Evolutionary conservation across 148 eudicot species (phyloP).

Genomic region (Selenicereus undatus): DNA sequence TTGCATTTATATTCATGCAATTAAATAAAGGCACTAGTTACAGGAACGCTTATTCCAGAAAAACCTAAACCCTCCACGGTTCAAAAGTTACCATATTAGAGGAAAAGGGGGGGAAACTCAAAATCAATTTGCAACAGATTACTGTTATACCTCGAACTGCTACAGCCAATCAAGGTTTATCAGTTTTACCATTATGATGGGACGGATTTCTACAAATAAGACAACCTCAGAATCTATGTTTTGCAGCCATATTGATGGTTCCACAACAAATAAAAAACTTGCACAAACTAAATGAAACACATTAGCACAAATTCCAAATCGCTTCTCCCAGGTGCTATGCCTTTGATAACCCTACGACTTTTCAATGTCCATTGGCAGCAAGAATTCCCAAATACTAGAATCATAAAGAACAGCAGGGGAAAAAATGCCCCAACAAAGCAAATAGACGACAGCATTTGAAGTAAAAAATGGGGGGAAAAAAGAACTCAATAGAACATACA

Average conservation of each 20-base stretch:
- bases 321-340: neutral
- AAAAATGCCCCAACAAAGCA: neutral
- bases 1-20: neutral
- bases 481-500: conserved; percentile 28
- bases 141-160: neutral
- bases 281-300: neutral
- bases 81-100: neutral
- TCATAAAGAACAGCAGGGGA: neutral
- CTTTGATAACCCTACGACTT: neutral
- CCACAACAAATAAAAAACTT: neutral
- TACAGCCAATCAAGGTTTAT: neutral
- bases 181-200: neutral
- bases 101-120: neutral
- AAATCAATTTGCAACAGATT: neutral
- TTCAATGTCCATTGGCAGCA: neutral
- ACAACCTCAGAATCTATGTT: neutral
- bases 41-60: neutral
- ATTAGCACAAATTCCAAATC: neutral
- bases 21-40: neutral
- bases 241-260: neutral
- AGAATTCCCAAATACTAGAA: neutral
- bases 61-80: neutral
- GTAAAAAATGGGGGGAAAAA: neutral
- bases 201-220: neutral
- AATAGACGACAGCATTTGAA: neutral